Conservation (phyloP, 495 filamentous ascomycete genomes). For the Letharia lupina region DNA sequence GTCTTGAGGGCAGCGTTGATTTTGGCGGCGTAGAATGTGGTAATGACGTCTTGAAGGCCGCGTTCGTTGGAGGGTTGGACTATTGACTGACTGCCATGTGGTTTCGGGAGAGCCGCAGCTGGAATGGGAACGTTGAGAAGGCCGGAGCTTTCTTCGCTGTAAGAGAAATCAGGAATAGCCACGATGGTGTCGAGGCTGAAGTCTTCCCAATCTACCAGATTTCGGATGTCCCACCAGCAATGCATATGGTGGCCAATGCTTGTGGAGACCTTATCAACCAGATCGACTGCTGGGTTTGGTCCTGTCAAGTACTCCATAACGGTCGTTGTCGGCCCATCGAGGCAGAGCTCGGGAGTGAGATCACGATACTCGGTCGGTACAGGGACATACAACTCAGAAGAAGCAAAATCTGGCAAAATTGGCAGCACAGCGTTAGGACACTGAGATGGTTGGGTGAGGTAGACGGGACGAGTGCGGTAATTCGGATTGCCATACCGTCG, state of each 20-base stretch:
- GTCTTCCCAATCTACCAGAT: constrained; percentile 69
- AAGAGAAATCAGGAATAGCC: constrained; percentile 55
- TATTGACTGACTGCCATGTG: constrained; percentile 41
- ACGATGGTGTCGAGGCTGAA: constrained; percentile 68
- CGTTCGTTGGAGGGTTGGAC: constrained; percentile 65
- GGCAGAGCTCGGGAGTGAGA: constrained; percentile 31
- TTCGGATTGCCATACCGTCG: constrained; percentile 70
- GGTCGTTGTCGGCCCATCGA: constrained; percentile 47
- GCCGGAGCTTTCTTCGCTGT: constrained; percentile 24
- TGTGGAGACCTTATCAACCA: constrained; percentile 67
- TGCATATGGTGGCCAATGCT: constrained; percentile 65
- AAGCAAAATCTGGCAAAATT: constrained; percentile 37
- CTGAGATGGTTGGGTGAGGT: constrained; percentile 46
- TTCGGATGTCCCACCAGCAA: constrained; percentile 92
- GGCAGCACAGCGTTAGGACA: constrained; percentile 37
- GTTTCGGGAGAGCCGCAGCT: constrained; percentile 52
- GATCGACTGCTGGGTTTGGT: constrained; percentile 67
- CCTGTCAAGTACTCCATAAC: constrained; percentile 70
- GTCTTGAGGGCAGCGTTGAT: constrained; percentile 69
- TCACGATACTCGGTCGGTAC: constrained; percentile 19
- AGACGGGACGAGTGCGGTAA: constrained; percentile 68
- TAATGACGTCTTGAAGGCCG: constrained; percentile 59
- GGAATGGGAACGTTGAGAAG: constrained; percentile 67
- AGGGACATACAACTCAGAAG: constrained; percentile 27
- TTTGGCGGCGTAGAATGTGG: constrained; percentile 63